phyloP scores from a whole-genome alignment of 306 rosid species.

The Prunus campanulata region DNA sequence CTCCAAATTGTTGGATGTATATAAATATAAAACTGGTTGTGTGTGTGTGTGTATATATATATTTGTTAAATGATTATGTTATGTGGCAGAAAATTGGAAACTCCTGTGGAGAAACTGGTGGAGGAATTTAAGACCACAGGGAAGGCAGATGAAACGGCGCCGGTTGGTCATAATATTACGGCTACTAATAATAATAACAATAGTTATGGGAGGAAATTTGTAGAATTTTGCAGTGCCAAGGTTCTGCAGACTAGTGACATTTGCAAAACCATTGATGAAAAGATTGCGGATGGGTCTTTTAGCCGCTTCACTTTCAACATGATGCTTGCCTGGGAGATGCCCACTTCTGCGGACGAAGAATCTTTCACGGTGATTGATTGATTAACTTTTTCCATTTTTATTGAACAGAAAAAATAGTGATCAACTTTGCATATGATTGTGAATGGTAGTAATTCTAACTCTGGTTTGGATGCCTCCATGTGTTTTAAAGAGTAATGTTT shows the following conservation, averaged over 20 bases:
- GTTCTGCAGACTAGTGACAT: slow-evolving; percentile 28
- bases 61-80: background rate
- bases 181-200: background rate
- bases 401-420: too few relatives aligned
- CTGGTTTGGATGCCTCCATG: background rate
- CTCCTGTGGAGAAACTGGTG: slow-evolving; percentile 52
- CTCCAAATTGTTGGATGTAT: too few relatives aligned
- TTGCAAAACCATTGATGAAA: slow-evolving; percentile 43
- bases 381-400: too few relatives aligned
- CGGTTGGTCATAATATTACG: background rate
- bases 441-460: background rate
- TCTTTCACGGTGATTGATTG: slow-evolving; percentile 23
- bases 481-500: too few relatives aligned
- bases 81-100: slow-evolving; percentile 39
- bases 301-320: slow-evolving; percentile 66
- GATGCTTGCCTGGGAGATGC: slow-evolving; percentile 95
- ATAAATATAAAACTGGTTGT: too few relatives aligned
- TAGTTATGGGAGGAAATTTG: slow-evolving; percentile 49
- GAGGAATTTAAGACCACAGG: slow-evolving; percentile 61
- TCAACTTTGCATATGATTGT: background rate
- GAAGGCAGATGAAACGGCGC: slow-evolving; percentile 40
- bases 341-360: slow-evolving; percentile 48
- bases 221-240: slow-evolving; percentile 74
- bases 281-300: slow-evolving; percentile 54
- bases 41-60: too few relatives aligned